phyloP scores from a whole-genome alignment of 1,139 yeast genomes.

The Debaryomycetaceae sp. region DNA sequence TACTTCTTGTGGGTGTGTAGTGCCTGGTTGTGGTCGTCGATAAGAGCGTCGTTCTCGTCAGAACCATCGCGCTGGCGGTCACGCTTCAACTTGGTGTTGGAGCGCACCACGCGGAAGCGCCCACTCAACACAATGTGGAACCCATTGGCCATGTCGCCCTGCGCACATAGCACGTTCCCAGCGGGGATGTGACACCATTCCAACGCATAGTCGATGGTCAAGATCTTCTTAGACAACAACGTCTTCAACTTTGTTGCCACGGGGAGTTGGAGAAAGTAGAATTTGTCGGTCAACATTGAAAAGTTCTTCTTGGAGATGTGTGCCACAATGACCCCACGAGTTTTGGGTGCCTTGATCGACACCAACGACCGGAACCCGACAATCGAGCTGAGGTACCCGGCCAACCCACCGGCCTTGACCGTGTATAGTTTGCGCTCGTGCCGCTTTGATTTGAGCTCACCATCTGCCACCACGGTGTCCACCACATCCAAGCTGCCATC shows the following conservation, averaged over 20 bases:
- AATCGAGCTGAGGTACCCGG: slow-evolving; percentile 80
- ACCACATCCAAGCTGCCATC: slow-evolving; percentile 71
- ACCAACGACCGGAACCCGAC: slow-evolving; percentile 80
- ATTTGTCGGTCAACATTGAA: slow-evolving; percentile 67
- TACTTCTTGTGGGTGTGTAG: too few species aligned
- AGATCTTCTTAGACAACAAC: slow-evolving; percentile 60
- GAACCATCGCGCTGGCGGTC: background rate
- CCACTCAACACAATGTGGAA: slow-evolving; percentile 91
- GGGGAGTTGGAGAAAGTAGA: slow-evolving; percentile 70
- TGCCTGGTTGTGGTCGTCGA: too few species aligned
- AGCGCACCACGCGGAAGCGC: slow-evolving; percentile 63
- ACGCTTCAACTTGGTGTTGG: slow-evolving; percentile 2
- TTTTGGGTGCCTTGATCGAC: slow-evolving; percentile 52
- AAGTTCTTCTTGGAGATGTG: slow-evolving; percentile 60
- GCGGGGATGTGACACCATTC: slow-evolving; percentile 94
- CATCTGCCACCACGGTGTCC: slow-evolving; percentile 14
- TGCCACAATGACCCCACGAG: slow-evolving; percentile 60
- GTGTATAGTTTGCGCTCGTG: slow-evolving; percentile 41
- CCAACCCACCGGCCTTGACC: slow-evolving; percentile 74
- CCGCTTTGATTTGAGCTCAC: slow-evolving; percentile 9
- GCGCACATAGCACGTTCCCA: slow-evolving; percentile 73
- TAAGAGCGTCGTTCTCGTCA: too few species aligned
- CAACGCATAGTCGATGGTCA: slow-evolving; percentile 81
- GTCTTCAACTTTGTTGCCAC: slow-evolving; percentile 70
- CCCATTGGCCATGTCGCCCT: slow-evolving; percentile 88